Percentiles rank a stretch among this genome's conserved stretches.
These are phyloP conservation scores for Beta macrorhiza DNA, from an alignment of 179 eudicot species.

Conservation along the genomic window DNA sequence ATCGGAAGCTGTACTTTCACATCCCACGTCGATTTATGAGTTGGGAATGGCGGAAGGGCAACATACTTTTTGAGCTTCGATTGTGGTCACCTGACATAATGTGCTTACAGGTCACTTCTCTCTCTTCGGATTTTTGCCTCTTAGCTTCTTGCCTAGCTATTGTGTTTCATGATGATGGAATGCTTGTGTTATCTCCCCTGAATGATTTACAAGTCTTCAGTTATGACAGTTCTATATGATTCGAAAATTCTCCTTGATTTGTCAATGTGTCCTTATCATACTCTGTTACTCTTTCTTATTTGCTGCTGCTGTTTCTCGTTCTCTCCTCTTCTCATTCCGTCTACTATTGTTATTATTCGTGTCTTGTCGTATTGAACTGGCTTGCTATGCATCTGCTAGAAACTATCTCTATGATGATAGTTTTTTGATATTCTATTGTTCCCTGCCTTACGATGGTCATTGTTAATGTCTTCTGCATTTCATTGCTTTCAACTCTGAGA, in stretches of 20 bases:
- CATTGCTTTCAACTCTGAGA: conserved; percentile 13
- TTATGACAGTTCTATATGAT: not conserved
- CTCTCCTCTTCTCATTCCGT: not conserved
- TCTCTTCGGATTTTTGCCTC: not conserved
- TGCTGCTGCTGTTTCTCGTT: not conserved
- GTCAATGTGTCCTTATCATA: too few species aligned
- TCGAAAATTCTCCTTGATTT: too few species aligned
- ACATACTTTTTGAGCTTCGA: conserved; percentile 72
- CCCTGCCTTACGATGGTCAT: not conserved
- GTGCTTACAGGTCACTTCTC: conserved; percentile 76
- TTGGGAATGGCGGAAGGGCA: conserved; percentile 83
- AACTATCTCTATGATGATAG: not conserved
- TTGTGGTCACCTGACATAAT: conserved; percentile 92
- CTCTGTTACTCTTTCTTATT: not conserved
- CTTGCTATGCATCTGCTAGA: not conserved
- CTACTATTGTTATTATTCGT: not conserved
- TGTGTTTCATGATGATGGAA: conserved; percentile 7
- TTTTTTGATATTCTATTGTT: not conserved
- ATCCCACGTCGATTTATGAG: conserved; percentile 68
- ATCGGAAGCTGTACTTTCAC: conserved; percentile 76
- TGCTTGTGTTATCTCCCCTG: not conserved
- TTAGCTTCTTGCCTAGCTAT: not conserved
- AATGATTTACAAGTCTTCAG: conserved; percentile 1
- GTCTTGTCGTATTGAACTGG: not conserved
- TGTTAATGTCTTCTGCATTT: not conserved